These are phyloP conservation scores for Lactarius evosmus DNA, from an alignment of 768 basidiomycete species.

Conservation along the genomic window DNA sequence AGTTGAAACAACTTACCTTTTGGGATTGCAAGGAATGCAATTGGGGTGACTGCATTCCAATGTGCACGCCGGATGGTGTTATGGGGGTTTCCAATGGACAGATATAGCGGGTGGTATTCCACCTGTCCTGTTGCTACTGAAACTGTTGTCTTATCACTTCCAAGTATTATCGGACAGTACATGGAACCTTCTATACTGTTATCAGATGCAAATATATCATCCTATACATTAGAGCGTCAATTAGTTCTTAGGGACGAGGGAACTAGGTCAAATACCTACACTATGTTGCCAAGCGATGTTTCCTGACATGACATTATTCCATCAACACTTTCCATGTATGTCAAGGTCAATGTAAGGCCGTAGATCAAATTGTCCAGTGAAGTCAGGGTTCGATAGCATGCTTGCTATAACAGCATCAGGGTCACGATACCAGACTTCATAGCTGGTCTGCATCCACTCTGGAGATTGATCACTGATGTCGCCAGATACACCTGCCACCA, in stretches of 20 bases:
- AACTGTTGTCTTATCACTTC: slow-evolving; percentile 8
- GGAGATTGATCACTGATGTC: not conserved
- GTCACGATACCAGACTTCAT: not conserved
- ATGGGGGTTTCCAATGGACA: not conserved
- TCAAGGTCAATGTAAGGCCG: too few relatives aligned
- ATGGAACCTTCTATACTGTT: not conserved
- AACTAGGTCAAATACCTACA: too few relatives aligned
- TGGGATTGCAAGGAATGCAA: not conserved
- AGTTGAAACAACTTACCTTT: not conserved
- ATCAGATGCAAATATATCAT: too few relatives aligned
- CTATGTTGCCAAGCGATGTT: too few relatives aligned
- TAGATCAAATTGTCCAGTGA: too few relatives aligned
- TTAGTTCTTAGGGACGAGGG: too few relatives aligned
- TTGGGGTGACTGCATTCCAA: not conserved
- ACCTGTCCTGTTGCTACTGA: not conserved
- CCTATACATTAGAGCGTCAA: too few relatives aligned
- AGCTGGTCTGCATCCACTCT: not conserved
- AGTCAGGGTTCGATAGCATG: too few relatives aligned
- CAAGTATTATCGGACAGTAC: not conserved
- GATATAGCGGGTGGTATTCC: slow-evolving; percentile 1
- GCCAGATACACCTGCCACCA: not conserved
- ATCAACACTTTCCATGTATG: too few relatives aligned
- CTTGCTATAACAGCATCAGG: not conserved
- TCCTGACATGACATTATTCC: too few relatives aligned
- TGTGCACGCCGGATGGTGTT: not conserved